Evolutionary conservation across 192 early-diverging fungal species (phyloP).

Genomic region (Coemansia sp.): DNA sequence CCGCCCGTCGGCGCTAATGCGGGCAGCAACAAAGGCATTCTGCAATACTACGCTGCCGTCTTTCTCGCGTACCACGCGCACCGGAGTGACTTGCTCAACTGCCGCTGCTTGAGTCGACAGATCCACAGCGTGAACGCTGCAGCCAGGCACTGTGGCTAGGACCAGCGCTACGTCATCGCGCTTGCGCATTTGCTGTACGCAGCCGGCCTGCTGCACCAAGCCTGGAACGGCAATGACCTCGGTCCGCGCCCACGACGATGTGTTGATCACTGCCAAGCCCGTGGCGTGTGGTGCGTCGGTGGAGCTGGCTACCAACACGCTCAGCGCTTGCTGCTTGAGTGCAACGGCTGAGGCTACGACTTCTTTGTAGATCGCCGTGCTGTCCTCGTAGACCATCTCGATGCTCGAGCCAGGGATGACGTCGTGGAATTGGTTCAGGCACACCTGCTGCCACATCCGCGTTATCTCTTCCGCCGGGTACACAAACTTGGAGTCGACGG

Average conservation of each 20-base stretch:
- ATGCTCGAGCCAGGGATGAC: slow-evolving; percentile 93
- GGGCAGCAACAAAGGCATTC: slow-evolving; percentile 74
- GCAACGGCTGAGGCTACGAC: slow-evolving; percentile 38
- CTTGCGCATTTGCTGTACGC: slow-evolving; percentile 36
- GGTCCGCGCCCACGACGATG: slow-evolving; percentile 68
- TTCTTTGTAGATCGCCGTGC: slow-evolving; percentile 56
- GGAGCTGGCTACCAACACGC: slow-evolving; percentile 25
- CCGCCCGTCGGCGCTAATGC: slow-evolving; percentile 74
- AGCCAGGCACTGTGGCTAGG: slow-evolving; percentile 35
- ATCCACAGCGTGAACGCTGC: slow-evolving; percentile 19
- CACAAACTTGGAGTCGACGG: slow-evolving; percentile 21
- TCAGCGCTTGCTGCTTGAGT: slow-evolving; percentile 56
- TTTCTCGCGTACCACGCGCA: slow-evolving; percentile 23
- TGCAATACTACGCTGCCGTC: slow-evolving; percentile 61
- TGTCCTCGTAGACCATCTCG: slow-evolving; percentile 90
- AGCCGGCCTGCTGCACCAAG: slow-evolving; percentile 1
- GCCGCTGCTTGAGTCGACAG: slow-evolving; percentile 4
- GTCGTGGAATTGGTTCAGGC: slow-evolving; percentile 98
- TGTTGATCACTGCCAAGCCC: slow-evolving; percentile 64
- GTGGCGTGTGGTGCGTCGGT: slow-evolving; percentile 9
- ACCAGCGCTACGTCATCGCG: slow-evolving; percentile 33
- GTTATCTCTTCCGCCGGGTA: slow-evolving; percentile 82
- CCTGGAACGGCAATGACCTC: slow-evolving; percentile 71
- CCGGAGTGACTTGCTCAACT: slow-evolving; percentile 27
- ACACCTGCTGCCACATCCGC: slow-evolving; percentile 84